phyloP scores from a whole-genome alignment of 305 asterid species.

The Solanum hybrid region DNA sequence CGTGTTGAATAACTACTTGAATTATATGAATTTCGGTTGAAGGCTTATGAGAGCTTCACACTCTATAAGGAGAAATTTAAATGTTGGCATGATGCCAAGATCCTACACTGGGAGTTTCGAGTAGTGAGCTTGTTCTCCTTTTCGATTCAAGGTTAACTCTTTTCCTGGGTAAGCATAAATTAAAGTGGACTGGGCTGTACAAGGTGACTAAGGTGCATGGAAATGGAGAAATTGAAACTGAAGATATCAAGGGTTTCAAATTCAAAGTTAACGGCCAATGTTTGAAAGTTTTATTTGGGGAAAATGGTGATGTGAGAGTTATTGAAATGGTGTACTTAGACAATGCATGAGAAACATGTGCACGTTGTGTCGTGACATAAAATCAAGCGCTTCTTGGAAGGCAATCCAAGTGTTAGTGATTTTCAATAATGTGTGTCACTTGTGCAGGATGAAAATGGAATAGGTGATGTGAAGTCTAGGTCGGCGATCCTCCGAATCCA shows the following conservation, averaged over 20 bases:
- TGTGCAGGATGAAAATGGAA: background rate
- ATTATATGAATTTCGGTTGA: background rate
- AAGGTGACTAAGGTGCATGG: background rate
- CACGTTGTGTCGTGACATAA: background rate
- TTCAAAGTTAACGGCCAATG: background rate
- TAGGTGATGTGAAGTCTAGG: too few species aligned
- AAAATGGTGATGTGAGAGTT: background rate
- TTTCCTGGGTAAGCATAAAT: background rate
- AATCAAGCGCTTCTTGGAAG: background rate
- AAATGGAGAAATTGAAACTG: too few species aligned
- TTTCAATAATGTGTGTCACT: background rate
- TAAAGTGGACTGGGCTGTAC: background rate
- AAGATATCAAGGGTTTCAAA: background rate
- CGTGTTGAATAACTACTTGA: background rate
- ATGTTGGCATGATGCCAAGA: background rate
- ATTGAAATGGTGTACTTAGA: background rate
- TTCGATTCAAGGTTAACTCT: background rate
- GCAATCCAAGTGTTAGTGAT: background rate
- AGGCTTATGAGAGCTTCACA: background rate
- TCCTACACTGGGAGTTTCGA: background rate
- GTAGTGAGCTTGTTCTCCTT: background rate
- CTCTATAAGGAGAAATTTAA: background rate
- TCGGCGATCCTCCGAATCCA: background rate
- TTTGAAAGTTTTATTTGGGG: background rate
- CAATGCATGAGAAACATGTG: background rate